Evolutionary conservation across 2,329 filamentous ascomycete species (phyloP).

Genomic region (Aspergillus sp.): DNA sequence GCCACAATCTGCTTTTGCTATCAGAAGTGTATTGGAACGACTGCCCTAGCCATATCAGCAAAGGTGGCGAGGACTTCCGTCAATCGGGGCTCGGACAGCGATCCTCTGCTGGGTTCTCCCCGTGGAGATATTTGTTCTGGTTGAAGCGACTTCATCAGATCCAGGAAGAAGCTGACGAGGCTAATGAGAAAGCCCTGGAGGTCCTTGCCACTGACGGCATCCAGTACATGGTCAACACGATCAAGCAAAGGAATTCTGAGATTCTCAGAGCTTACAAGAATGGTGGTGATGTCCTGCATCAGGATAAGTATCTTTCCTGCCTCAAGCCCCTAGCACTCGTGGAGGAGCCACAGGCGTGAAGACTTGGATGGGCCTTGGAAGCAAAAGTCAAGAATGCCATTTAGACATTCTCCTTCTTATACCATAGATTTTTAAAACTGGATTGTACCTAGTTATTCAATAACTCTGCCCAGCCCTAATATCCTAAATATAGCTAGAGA

Average conservation of each 20-base stretch:
- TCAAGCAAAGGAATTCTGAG: conserved; percentile 19
- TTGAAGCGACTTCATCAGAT: conserved; percentile 26
- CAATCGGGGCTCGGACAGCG: conserved; percentile 24
- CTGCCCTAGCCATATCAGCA: conserved; percentile 18
- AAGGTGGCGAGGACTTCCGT: conserved; percentile 19
- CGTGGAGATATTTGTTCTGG: conserved; percentile 30
- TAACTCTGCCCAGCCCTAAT: too few relatives aligned
- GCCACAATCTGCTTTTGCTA: conserved; percentile 19
- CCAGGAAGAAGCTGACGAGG: conserved; percentile 18
- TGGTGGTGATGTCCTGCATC: background rate
- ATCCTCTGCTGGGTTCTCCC: conserved; percentile 22
- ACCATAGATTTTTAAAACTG: too few relatives aligned
- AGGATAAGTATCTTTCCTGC: background rate
- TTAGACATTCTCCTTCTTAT: too few relatives aligned
- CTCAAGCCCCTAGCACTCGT: background rate
- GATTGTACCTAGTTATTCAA: too few relatives aligned
- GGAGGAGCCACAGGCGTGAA: too few relatives aligned
- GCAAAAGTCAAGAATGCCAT: too few relatives aligned
- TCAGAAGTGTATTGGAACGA: conserved; percentile 23
- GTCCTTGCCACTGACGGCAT: conserved; percentile 22
- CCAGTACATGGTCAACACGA: conserved; percentile 15
- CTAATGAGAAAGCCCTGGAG: conserved; percentile 18
- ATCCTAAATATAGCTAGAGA: too few relatives aligned
- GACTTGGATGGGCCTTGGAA: too few relatives aligned
- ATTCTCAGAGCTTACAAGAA: conserved; percentile 11